A percentile compares a stretch with the other conserved stretches of the same genome.
These are phyloP conservation scores for Aspergillus uvarum DNA, from an alignment of 2,329 filamentous ascomycete genomes.

Conservation along the genomic window DNA sequence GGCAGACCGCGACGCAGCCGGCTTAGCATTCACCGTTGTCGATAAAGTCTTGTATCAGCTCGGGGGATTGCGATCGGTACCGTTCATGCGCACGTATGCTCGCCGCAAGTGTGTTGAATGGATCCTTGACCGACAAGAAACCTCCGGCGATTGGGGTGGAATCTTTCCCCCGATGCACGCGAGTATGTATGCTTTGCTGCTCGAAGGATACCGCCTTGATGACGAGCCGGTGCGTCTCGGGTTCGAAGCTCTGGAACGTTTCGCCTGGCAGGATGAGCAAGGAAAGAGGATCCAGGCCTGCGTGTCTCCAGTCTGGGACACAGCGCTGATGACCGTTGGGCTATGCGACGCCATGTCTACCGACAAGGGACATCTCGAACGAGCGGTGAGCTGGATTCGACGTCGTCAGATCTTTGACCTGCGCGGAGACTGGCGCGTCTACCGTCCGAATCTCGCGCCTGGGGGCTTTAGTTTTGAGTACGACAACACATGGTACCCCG, in stretches of 20 bases:
- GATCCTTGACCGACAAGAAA: constrained; percentile 35
- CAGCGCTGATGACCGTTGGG: constrained; percentile 32
- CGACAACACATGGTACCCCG: constrained; percentile 33
- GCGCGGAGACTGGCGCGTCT: constrained; percentile 32
- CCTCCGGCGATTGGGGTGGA: constrained; percentile 32
- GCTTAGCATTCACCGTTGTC: constrained; percentile 9
- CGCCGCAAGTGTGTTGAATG: constrained; percentile 27
- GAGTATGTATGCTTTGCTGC: constrained; percentile 26
- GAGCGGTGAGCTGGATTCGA: constrained; percentile 17
- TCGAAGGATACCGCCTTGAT: constrained; percentile 30
- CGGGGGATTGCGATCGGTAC: constrained; percentile 17
- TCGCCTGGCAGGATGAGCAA: constrained; percentile 23
- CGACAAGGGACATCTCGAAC: background rate
- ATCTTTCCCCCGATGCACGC: constrained; percentile 31
- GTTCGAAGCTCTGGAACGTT: constrained; percentile 30
- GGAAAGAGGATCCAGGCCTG: constrained; percentile 32
- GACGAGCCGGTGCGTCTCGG: constrained; percentile 20
- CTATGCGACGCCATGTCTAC: constrained; percentile 24
- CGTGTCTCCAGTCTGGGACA: constrained; percentile 39
- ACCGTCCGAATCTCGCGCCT: constrained; percentile 18
- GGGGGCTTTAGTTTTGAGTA: constrained; percentile 37
- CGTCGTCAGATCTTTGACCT: constrained; percentile 24
- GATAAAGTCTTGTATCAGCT: constrained; percentile 21
- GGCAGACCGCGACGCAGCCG: background rate
- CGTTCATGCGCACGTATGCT: constrained; percentile 16